Base-by-base conservation (phyloP, 352 stramenopile species). In the Globisporangium heterothallicum region DNA sequence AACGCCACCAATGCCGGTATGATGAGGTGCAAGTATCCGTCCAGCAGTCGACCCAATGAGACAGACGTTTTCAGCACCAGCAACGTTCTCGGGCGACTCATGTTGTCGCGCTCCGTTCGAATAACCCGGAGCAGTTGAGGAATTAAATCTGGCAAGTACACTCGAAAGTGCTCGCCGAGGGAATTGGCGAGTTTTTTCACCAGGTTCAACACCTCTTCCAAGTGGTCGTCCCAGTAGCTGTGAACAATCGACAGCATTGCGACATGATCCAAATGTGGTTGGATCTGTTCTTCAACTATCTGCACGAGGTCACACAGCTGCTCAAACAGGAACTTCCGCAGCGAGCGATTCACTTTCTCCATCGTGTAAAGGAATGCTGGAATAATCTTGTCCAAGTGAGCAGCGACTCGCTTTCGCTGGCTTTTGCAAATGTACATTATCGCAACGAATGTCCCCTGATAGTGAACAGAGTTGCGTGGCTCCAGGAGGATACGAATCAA, bases 351-450 rank as follows among this genome's bases (percentile, higher is more conserved):
- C 24, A 88, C 82, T 46, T 78, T 84, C 50, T 94, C 83, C 60
- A 99, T 88, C 25, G 95, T 95, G 48, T 94, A 84, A 40, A 99
- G 66, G 48, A 99, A 98, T 34, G 98, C 94, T 24, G 97, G 97
- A 25, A 99, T 94, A 65, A 99, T 98, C 40, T 95, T 90, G 50
- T 96, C 87, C 21, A 99, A 72, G 62, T 98, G 98, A 16, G 86
- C 87, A 9, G 96, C 93, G 59, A 97, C 97, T 27, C 86, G 83
- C 35, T 97, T 81, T 0, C 94, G 91, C 30, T 99, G 84, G 42
- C 84, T 95, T 64, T 98, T 96, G 73, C 98, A 99, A 58, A 99
- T 98, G 60, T 98, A 98, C 82, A 98, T 99, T 46, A 99, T 94
- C 18, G 97, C 95, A 45, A 99, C 96, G 56, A 98, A 98, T 4